These are phyloP conservation scores for Chlorophyllum brunneum DNA, from an alignment of 768 basidiomycete species.

Conservation along the genomic window DNA sequence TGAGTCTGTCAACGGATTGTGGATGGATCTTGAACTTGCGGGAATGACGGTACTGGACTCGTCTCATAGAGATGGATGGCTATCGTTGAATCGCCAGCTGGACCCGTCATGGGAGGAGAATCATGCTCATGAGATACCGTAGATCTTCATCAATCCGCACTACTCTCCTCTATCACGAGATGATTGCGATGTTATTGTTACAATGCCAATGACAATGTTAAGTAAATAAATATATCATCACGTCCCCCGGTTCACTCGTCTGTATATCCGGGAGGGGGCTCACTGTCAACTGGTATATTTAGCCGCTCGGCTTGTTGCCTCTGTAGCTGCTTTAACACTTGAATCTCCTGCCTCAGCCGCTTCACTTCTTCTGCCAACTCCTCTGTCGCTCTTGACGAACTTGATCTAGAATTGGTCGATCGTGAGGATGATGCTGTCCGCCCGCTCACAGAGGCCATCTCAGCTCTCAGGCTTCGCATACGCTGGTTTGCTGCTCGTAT, in stretches of 20 bases:
- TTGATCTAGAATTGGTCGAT: not conserved
- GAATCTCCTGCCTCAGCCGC: constrained; percentile 23
- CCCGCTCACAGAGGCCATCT: constrained; percentile 17
- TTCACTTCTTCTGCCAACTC: constrained; percentile 26
- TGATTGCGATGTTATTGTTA: not conserved
- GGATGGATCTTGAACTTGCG: not conserved
- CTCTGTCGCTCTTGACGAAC: constrained; percentile 16
- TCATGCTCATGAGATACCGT: not conserved
- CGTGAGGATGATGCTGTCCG: constrained; percentile 4
- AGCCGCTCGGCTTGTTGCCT: not conserved
- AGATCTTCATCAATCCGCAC: not conserved
- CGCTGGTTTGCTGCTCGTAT: constrained; percentile 23
- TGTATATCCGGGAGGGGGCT: not conserved
- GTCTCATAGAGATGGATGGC: constrained; percentile 1
- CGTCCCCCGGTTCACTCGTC: not conserved
- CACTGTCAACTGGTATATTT: not conserved
- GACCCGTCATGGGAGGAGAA: not conserved
- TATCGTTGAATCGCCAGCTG: constrained; percentile 5
- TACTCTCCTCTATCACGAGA: not conserved
- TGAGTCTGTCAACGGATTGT: not conserved
- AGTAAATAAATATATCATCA: too few relatives aligned
- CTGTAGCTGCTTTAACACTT: constrained; percentile 22
- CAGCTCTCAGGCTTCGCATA: constrained; percentile 20
- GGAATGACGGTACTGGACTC: not conserved
- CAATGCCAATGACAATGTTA: not conserved